Conservation (phyloP, 352 stramenopile species). For the Elongisporangium anandrum region DNA sequence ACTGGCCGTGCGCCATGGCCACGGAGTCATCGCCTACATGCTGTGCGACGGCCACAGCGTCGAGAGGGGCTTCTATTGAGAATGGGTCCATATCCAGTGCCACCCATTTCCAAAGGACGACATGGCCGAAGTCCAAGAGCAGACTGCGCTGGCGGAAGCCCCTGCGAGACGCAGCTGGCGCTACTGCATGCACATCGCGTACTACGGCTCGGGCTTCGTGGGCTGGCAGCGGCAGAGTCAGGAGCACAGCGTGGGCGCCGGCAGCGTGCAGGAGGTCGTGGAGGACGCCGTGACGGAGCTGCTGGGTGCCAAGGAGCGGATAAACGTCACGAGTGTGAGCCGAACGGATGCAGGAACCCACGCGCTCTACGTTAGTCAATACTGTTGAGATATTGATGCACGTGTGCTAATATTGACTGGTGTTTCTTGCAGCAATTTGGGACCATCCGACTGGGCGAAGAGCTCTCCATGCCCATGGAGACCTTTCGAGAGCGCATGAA, state of each 20-base stretch:
- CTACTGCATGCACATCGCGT: conserved; percentile 74
- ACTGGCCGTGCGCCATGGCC: conserved; percentile 59
- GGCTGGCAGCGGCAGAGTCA: conserved; percentile 75
- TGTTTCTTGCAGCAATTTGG: conserved; percentile 62
- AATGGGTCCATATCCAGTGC: conserved; percentile 1
- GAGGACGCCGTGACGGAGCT: conserved; percentile 60
- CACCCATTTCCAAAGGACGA: conserved; percentile 6
- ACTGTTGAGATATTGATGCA: neutral
- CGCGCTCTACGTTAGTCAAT: conserved; percentile 63
- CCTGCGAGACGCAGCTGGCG: conserved; percentile 18
- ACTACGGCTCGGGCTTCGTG: conserved; percentile 69
- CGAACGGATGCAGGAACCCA: conserved; percentile 82
- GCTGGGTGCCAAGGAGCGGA: conserved; percentile 31
- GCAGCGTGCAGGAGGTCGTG: conserved; percentile 79
- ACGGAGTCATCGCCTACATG: conserved; percentile 57
- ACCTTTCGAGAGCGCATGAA: conserved; percentile 57
- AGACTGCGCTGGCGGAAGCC: neutral
- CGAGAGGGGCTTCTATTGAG: conserved; percentile 57
- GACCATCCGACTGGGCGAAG: conserved; percentile 54
- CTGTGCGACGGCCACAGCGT: conserved; percentile 47
- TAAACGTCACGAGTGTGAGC: conserved; percentile 84
- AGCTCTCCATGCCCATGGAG: conserved; percentile 30
- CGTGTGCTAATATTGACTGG: conserved; percentile 2
- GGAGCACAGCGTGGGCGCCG: conserved; percentile 37
- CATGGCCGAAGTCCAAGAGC: conserved; percentile 7